These are phyloP conservation scores for Lentinus tigrinus DNA, from an alignment of 768 basidiomycete species.

Conservation along the genomic window DNA sequence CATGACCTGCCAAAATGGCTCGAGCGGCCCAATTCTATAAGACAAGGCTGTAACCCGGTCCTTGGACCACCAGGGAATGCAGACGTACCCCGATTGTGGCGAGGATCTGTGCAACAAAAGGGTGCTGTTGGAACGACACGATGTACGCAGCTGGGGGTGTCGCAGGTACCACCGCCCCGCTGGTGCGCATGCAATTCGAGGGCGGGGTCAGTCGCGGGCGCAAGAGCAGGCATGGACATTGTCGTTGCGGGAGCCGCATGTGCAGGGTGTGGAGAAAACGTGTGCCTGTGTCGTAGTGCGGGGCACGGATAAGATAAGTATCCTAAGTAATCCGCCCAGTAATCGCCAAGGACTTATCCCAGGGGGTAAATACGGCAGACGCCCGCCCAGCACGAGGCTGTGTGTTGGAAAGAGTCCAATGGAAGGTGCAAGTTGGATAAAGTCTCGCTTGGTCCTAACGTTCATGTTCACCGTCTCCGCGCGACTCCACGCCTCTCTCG, in stretches of 20 bases:
- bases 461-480: neutral
- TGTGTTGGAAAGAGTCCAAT: neutral
- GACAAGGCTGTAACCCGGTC: neutral
- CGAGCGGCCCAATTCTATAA: neutral
- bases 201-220: neutral
- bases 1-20: too few relatives aligned
- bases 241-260: neutral
- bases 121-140: neutral
- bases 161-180: neutral
- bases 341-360: neutral
- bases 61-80: neutral
- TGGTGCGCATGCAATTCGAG: neutral
- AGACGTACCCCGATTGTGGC: neutral
- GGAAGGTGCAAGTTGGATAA: neutral
- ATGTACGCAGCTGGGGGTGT: neutral
- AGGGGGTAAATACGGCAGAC: neutral
- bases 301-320: neutral
- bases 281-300: neutral
- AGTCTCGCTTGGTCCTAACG: neutral
- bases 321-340: neutral
- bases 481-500: neutral
- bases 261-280: neutral
- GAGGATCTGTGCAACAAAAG: neutral
- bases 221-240: neutral
- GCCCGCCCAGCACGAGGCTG: neutral